Conservation (phyloP, 1,284 basidiomycete genomes). For the Peniophora sp. region DNA sequence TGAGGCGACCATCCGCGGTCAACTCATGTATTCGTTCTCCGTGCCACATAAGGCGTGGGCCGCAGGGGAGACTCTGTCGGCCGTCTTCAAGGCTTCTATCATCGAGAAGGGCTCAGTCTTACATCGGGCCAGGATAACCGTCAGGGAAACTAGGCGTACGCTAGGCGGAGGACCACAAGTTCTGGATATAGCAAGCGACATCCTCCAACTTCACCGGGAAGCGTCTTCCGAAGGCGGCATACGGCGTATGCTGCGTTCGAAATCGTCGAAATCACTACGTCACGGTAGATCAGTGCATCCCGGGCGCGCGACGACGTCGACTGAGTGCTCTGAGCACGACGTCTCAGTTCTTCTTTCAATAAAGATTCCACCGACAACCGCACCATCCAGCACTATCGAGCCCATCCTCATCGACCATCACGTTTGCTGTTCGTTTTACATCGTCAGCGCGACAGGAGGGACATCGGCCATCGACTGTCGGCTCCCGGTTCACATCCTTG, state of each 20-base stretch:
- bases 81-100: slow-evolving; percentile 72
- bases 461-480: too few relatives aligned
- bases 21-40: slow-evolving; percentile 75
- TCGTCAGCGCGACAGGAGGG: background rate
- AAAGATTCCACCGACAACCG: slow-evolving; percentile 34
- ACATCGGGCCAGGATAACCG: slow-evolving; percentile 19
- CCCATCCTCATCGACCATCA: slow-evolving; percentile 65
- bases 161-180: background rate
- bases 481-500: background rate
- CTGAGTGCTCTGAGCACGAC: background rate
- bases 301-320: background rate
- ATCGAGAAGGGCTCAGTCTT: slow-evolving; percentile 70
- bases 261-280: background rate
- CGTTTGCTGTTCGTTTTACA: slow-evolving; percentile 19
- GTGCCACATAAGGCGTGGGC: slow-evolving; percentile 79
- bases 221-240: background rate
- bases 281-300: background rate
- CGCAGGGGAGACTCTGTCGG: slow-evolving; percentile 67
- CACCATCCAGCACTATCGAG: slow-evolving; percentile 47
- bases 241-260: background rate
- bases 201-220: background rate
- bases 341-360: slow-evolving; percentile 26
- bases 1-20: slow-evolving; percentile 84
- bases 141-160: background rate
- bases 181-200: background rate